Base-by-base conservation (phyloP, 2,329 filamentous ascomycete species). In the Talaromyces sp. region DNA sequence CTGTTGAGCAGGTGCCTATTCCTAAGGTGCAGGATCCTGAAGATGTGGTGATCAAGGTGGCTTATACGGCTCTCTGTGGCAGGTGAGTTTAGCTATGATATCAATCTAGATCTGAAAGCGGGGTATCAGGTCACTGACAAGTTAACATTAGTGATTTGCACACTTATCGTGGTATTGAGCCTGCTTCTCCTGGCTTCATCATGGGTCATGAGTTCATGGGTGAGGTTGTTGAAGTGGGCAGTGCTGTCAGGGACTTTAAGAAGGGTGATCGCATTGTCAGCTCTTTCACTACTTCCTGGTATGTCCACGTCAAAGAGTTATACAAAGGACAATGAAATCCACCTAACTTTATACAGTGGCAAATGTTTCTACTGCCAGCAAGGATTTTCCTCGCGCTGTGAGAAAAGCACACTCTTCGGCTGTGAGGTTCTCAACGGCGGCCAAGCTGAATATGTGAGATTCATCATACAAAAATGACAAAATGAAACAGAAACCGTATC, bases 181-280 rank as follows among this genome's bases (percentile, higher is more conserved):
- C 85, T 20, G 87, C 86, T 6, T 79, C 73, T 1, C 83, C 87
- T 0, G 82, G 78, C 30, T 86, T 86, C 65, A 82, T 87, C 52
- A 86, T 84, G 77, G 77, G 91, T 53, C 92, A 96, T 70, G 92
- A 96, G 68, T 95, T 96, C 67, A 90, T 89, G 2, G 92, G 92
- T 4, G 82, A 80, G 20, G 84, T 96, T 9, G 81, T 86, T 30
- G 83, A 88, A 57, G 76, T 81, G 40, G 91, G 91, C 0, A 75
- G 80, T 14, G 80, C 76, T 2, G 89, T 96, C 41, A 86, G 82
- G 63, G 83, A 80, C 0, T 78, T 96, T 58, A 77, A 85, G 57
- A 77, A 87, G 47, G 91, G 91, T 4, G 91, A 96, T 70, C 84
- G 84, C 63, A 80, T 96, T 29, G 90, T 96, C 17, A 83, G 87